phyloP scores from a whole-genome alignment of 257 asterid species.

The Capsicum rhomboideum region DNA sequence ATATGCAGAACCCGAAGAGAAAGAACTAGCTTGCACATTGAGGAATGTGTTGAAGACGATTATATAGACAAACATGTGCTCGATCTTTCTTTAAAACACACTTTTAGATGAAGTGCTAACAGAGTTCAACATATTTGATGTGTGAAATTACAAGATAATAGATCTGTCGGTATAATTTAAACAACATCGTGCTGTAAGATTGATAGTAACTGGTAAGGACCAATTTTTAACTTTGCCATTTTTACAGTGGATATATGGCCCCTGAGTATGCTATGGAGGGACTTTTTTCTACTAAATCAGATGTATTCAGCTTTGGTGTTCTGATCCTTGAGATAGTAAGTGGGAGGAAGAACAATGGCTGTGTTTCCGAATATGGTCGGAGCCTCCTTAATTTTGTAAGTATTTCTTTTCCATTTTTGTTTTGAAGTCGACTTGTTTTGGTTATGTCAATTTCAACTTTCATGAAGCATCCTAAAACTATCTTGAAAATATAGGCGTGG shows the following conservation, averaged over 20 bases:
- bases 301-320: not conserved
- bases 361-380: not conserved
- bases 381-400: constrained; percentile 3
- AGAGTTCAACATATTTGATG: too few species aligned
- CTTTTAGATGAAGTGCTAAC: too few species aligned
- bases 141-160: too few species aligned
- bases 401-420: not conserved
- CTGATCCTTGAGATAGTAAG: not conserved
- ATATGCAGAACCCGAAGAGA: too few species aligned
- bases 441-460: not conserved
- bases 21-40: too few species aligned
- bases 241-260: not conserved
- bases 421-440: not conserved
- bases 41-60: too few species aligned
- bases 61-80: too few species aligned
- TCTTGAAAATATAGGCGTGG: not conserved
- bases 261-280: constrained; percentile 4
- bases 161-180: not conserved
- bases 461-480: not conserved
- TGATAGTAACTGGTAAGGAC: not conserved
- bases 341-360: not conserved
- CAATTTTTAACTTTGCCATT: not conserved
- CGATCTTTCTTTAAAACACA: too few species aligned
- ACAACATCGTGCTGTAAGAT: not conserved
- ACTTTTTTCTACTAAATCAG: constrained; percentile 1